Evolutionary conservation across 768 basidiomycete genomes (phyloP), one percentile per base, ranked within the genome.

Genomic region (Tulasnella sp.): DNA sequence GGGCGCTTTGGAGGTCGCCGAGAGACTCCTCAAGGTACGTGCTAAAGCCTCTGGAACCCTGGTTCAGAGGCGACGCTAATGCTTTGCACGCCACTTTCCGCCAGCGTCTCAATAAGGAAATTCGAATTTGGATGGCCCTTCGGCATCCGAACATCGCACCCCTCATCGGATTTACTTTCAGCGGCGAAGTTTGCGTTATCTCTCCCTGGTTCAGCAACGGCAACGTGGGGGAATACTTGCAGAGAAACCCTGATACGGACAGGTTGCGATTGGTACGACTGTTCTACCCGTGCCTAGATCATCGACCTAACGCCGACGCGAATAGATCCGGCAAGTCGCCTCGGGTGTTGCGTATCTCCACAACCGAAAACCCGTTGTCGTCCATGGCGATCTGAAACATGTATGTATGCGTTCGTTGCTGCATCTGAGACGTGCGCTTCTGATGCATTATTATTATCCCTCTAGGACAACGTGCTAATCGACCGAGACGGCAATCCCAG

Each of bases 391-490:
- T 22, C 31, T 75, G 11, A 58, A 68, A 29, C 34, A 38, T 31
- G 72, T 72, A n/a, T 12, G 69, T 71, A 37, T 36, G 40, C n/a
- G 6, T 15, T 42, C 38, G n/a, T 7, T 19, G 69, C 25, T 14
- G 15, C 31, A 29, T 3, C 17, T 5, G 14, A 73, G 45, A 25
- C 0, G 52, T 14, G 15, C 64, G 29, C n/a, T 49, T n/a, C 74
- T 75, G 45, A 64, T 19, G 7, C 5, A 37, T 31, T 6, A 6
- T 71, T 14, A 71, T 38, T 5, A 22, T 25, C 8, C 22, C 38
- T 68, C 0, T n/a, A 71, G 75, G 67, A 49, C 39, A 76, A 76
- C 45, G 42, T 76, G 12, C 75, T 76, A 34, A 67, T 76, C 31
- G 68, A 76, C 75, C 31, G 29, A 9, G 69, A 76, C 45, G 72